Conservation (phyloP, 805 yeast species). For the Ogataea trehalophila region DNA sequence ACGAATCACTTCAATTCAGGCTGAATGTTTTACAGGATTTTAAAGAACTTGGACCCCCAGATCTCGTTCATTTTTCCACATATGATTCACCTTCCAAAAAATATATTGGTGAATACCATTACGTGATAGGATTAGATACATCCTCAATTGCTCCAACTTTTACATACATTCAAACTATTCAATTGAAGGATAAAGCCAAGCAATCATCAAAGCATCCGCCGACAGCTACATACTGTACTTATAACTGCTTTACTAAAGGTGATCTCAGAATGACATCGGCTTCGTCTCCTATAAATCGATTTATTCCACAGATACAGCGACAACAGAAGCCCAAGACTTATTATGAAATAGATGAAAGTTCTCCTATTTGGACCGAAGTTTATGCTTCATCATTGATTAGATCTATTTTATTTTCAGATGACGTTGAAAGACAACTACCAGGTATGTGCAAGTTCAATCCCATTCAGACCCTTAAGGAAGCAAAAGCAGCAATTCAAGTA, state of each 20-base stretch:
- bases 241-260: conserved; percentile 65
- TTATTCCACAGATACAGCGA: conserved; percentile 37
- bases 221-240: conserved; percentile 57
- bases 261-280: conserved; percentile 71
- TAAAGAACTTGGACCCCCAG: conserved; percentile 70
- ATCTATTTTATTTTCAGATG: conserved; percentile 46
- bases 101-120: conserved; percentile 53
- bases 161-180: conserved; percentile 47
- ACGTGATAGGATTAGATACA: conserved; percentile 48
- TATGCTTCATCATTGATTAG: conserved; percentile 56
- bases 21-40: conserved; percentile 38
- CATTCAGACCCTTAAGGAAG: conserved; percentile 31
- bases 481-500: conserved; percentile 32
- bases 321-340: conserved; percentile 19
- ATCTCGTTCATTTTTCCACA: conserved; percentile 52
- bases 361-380: conserved; percentile 55
- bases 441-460: conserved; percentile 52
- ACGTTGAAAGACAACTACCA: conserved; percentile 50
- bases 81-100: conserved; percentile 38
- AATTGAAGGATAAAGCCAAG: conserved; percentile 30
- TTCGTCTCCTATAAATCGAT: conserved; percentile 33
- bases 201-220: conserved; percentile 27
- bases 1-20: conserved; percentile 50
- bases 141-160: conserved; percentile 50
- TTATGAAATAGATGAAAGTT: conserved; percentile 50